phyloP scores from a whole-genome alignment of 371 early-diverging fungal species.

The Mucor saturninus region DNA sequence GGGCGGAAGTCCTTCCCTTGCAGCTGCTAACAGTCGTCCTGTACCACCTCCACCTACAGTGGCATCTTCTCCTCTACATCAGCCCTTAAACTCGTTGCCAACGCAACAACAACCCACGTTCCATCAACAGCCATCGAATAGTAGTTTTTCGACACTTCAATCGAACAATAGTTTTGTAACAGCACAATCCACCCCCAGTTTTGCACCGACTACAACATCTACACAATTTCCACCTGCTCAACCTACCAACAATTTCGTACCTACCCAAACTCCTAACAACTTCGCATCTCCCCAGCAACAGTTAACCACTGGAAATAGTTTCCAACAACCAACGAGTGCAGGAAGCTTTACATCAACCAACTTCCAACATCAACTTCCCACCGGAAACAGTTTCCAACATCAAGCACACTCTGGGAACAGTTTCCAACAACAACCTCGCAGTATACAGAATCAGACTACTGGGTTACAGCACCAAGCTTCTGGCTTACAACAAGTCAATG shows the following conservation, averaged over 20 bases:
- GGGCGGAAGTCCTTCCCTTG: constrained; percentile 29
- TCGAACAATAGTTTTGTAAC: neutral
- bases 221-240: neutral
- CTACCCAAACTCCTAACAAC: neutral
- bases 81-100: constrained; percentile 20
- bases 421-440: neutral
- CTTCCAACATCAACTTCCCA: constrained; percentile 21
- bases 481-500: neutral
- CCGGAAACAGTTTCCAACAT: neutral
- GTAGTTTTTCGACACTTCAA: neutral
- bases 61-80: neutral
- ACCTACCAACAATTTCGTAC: neutral
- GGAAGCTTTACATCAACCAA: neutral
- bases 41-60: constrained; percentile 22
- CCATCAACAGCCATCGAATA: constrained; percentile 7
- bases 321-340: neutral
- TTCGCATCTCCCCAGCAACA: neutral
- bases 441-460: no score
- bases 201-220: neutral
- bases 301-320: neutral
- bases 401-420: neutral
- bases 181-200: neutral
- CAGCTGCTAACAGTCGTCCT: constrained; percentile 22
- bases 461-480: no score
- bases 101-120: constrained; percentile 23